phyloP scores from a whole-genome alignment of 108 stramenopile species.

The Parietichytrium sp. region DNA sequence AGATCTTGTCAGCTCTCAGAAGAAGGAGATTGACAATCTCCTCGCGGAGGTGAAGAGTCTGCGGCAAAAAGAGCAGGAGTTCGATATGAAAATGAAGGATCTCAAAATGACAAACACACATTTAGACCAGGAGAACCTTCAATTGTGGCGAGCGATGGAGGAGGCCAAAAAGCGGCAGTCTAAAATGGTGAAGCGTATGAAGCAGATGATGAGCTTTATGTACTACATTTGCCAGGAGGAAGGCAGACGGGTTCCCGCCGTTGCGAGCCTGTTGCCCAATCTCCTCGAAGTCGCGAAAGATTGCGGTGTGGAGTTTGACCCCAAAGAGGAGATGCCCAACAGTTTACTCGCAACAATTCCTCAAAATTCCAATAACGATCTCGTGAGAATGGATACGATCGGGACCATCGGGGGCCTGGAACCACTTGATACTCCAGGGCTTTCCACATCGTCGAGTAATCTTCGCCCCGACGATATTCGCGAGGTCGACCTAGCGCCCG shows the following conservation, averaged over 20 bases:
- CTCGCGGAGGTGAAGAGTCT: not conserved
- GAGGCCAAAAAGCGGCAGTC: not conserved
- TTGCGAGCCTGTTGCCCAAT: not conserved
- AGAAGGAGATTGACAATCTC: not conserved
- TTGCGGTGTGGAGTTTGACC: not conserved
- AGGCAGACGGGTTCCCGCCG: not conserved
- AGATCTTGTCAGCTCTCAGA: not conserved
- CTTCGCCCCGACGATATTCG: not conserved
- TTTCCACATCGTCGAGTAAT: not conserved
- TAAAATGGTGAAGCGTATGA: not conserved
- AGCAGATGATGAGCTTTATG: slow-evolving; percentile 32
- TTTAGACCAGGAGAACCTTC: not conserved
- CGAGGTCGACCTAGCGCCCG: not conserved
- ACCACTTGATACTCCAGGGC: not conserved
- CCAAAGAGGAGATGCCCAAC: not conserved
- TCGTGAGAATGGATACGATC: not conserved
- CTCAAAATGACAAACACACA: slow-evolving; percentile 2
- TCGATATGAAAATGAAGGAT: not conserved
- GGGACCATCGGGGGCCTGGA: not conserved
- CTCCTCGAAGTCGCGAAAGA: not conserved
- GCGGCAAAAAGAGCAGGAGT: not conserved
- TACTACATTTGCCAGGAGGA: slow-evolving; percentile 33
- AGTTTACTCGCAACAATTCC: not conserved
- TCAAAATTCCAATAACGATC: not conserved
- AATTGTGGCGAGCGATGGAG: slow-evolving; percentile 1